Evolutionary conservation across 768 basidiomycete genomes (phyloP).

Genomic region (Suillus discolor): DNA sequence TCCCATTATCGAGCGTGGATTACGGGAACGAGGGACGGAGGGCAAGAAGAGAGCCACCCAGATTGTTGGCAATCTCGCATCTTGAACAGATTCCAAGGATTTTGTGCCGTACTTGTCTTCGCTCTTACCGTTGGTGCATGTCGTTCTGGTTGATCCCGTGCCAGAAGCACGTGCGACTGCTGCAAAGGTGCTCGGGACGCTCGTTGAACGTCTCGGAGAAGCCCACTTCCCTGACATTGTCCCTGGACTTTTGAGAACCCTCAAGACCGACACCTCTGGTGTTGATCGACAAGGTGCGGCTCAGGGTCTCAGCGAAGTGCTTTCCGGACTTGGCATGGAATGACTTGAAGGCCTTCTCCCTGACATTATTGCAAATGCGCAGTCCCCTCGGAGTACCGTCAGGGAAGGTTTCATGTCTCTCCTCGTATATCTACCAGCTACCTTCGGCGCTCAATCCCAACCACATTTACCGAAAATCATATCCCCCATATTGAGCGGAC

Average conservation of each 20-base stretch:
- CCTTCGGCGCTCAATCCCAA: slow-evolving; percentile 95
- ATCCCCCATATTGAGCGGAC: slow-evolving; percentile 85
- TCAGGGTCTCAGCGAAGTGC: slow-evolving; percentile 93
- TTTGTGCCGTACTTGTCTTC: slow-evolving; percentile 93
- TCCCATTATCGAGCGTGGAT: slow-evolving; percentile 91
- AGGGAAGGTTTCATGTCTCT: slow-evolving; percentile 99
- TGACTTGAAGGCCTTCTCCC: slow-evolving; percentile 92
- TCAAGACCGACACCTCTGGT: slow-evolving; percentile 91
- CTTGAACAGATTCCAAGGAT: slow-evolving; percentile 86
- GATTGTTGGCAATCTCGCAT: slow-evolving; percentile 96
- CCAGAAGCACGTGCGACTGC: slow-evolving; percentile 98
- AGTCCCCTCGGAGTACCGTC: slow-evolving; percentile 87
- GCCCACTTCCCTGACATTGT: slow-evolving; percentile 94
- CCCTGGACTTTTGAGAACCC: slow-evolving; percentile 80
- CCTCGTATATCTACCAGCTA: slow-evolving; percentile 92
- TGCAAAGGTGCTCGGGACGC: slow-evolving; percentile 92
- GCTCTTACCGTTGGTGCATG: slow-evolving; percentile 87
- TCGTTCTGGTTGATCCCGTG: slow-evolving; percentile 94
- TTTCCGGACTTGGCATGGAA: slow-evolving; percentile 97
- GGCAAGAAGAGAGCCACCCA: slow-evolving; percentile 95
- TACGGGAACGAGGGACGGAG: slow-evolving; percentile 90
- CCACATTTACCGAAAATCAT: slow-evolving; percentile 96
- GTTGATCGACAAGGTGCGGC: slow-evolving; percentile 98
- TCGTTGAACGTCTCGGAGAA: slow-evolving; percentile 97
- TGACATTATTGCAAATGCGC: slow-evolving; percentile 89